phyloP scores from a whole-genome alignment of 148 eudicot genomes.

The Fagopyrum tataricum region DNA sequence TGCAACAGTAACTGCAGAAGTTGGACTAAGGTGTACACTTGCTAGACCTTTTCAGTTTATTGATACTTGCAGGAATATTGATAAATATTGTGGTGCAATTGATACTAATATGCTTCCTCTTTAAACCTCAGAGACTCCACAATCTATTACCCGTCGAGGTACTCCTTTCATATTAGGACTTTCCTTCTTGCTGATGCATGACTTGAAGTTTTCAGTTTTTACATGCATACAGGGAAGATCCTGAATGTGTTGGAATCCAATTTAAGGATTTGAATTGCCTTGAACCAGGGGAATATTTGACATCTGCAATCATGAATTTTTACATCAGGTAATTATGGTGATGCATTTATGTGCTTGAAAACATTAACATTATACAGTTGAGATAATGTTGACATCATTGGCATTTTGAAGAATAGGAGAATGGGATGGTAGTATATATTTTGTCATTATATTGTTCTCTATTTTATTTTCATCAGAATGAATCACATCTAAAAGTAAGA shows the following conservation, averaged over 20 bases:
- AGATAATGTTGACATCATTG: background rate
- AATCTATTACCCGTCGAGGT: constrained; percentile 84
- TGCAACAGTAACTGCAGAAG: constrained; percentile 24
- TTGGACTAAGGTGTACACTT: constrained; percentile 23
- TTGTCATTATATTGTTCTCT: background rate
- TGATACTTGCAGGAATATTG: background rate
- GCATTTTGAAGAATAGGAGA: background rate
- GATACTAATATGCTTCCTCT: constrained; percentile 18
- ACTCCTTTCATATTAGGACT: constrained; percentile 7
- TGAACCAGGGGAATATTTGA: constrained; percentile 63
- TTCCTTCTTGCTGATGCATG: constrained; percentile 4
- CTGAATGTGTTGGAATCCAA: constrained; percentile 58
- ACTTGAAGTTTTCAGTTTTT: background rate
- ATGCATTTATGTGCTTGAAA: constrained; percentile 7
- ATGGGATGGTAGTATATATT: background rate
- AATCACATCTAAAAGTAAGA: background rate
- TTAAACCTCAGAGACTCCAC: constrained; percentile 30
- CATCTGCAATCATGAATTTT: constrained; percentile 87
- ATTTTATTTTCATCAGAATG: background rate
- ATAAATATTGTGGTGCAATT: background rate
- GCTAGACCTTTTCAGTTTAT: background rate
- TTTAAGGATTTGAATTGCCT: constrained; percentile 66
- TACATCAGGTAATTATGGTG: constrained; percentile 55
- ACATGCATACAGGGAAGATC: constrained; percentile 52
- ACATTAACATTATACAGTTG: background rate